A percentile compares a stretch with the other conserved stretches of the same genome.
These are phyloP conservation scores for Capsella rubella DNA, from an alignment of 441 rosid species.

Conservation along the genomic window DNA sequence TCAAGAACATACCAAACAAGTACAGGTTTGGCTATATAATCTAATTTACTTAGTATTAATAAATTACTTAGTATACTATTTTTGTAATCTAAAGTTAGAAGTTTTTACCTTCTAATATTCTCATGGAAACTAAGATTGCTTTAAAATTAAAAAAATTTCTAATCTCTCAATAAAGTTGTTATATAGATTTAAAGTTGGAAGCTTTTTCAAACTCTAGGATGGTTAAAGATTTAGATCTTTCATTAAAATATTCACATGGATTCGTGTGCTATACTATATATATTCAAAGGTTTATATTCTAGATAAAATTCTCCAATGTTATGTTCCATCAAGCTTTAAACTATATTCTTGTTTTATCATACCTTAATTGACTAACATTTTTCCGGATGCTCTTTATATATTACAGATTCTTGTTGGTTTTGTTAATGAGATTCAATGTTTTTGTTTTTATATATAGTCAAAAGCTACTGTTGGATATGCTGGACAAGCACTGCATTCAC, in stretches of 20 bases:
- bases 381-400: slow-evolving; percentile 18
- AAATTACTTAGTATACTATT: too few species aligned
- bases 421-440: slow-evolving; percentile 15
- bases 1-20: slow-evolving; percentile 98
- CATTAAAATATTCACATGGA: slow-evolving; percentile 45
- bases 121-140: slow-evolving; percentile 5
- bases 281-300: slow-evolving; percentile 45
- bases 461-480: slow-evolving; percentile 88
- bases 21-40: slow-evolving; percentile 64
- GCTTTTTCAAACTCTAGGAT: slow-evolving; percentile 35
- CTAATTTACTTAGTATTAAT: slow-evolving; percentile 7
- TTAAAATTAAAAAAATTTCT: slow-evolving; percentile 18
- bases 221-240: slow-evolving; percentile 27
- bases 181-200: slow-evolving; percentile 27
- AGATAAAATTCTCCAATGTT: slow-evolving; percentile 45
- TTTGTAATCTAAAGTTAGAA: neutral
- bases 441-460: slow-evolving; percentile 59
- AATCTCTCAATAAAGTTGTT: slow-evolving; percentile 18
- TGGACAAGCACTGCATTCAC: slow-evolving; percentile 91
- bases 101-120: neutral
- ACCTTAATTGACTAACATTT: slow-evolving; percentile 40
- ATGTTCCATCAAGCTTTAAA: slow-evolving; percentile 43
- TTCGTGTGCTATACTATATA: slow-evolving; percentile 20
- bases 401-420: slow-evolving; percentile 25
- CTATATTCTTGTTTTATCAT: slow-evolving; percentile 39